Conservation (phyloP, 352 stramenopile species). For the Aphanomyces cochlioides region DNA sequence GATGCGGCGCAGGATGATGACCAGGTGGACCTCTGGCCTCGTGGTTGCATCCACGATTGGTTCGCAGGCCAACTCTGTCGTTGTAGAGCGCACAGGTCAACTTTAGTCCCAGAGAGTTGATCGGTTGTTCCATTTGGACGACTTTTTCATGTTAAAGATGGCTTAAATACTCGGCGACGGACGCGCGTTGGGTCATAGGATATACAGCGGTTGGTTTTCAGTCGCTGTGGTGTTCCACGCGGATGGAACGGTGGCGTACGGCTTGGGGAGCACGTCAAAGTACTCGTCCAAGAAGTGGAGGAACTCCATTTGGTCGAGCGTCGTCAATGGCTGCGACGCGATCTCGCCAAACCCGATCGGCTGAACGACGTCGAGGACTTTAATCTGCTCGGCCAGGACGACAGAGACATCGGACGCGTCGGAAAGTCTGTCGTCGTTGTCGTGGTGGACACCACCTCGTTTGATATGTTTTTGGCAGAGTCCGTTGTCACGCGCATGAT, state of each 20-base stretch:
- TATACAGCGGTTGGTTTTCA: too few relatives aligned
- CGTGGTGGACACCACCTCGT: not conserved
- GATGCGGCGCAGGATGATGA: too few relatives aligned
- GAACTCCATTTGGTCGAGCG: not conserved
- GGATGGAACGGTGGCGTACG: not conserved
- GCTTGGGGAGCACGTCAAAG: not conserved
- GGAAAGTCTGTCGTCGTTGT: not conserved
- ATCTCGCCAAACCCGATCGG: not conserved
- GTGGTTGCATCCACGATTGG: too few relatives aligned
- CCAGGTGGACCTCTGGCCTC: too few relatives aligned
- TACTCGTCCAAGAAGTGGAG: conserved; percentile 4
- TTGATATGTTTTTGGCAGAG: conserved; percentile 12
- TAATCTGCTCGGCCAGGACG: not conserved
- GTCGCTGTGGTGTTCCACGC: not conserved
- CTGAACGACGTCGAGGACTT: not conserved
- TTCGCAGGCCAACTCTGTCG: too few relatives aligned
- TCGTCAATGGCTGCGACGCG: not conserved
- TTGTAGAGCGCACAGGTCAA: too few relatives aligned
- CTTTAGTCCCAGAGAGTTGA: too few relatives aligned
- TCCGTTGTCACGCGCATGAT: not conserved
- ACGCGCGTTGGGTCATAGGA: too few relatives aligned
- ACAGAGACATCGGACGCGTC: not conserved
- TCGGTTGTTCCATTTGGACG: too few relatives aligned
- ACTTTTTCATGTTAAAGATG: too few relatives aligned
- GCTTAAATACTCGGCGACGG: too few relatives aligned